Base-by-base conservation (phyloP, 371 early-diverging fungal species). In the Polyrhizophydium stewartii region DNA sequence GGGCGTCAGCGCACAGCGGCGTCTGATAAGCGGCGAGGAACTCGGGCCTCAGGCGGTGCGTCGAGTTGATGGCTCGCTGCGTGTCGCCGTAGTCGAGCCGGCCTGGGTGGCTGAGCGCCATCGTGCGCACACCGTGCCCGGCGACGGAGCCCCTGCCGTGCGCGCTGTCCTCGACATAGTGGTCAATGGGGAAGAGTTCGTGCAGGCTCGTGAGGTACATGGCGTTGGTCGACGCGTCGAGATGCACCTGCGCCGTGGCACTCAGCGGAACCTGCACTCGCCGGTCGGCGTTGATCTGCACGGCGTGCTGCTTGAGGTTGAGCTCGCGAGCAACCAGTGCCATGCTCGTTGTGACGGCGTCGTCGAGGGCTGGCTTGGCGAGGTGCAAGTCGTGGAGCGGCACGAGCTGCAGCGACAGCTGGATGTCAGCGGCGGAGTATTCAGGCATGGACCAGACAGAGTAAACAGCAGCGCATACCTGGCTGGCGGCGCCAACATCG, bases 11-110 rank as follows among this genome's bases (percentile, higher is more conserved):
- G 16, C 51, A 52, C 1, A 77, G 55, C 21, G 61, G 30, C 3
- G 27, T 17, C 27, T 51, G 60, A 58, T 78, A 73, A 0, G 45
- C 32, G 47, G 47, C 43, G 1, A 82, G 37, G 64, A 79, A 78
- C 58, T 82, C 82, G 0, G 80, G 76, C 1, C 82, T 64, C n/a
- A 82, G 60, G 17, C 76, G 60, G 6, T 60, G 63, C 13, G 47
- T 35, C 21, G 31, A 12, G n/a, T 50, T 50, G 51, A 50, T 50
- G 51, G 12, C 9, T 10, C 10, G 9, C 16, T 12, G 10, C 31
- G 51, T 27, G 31, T 50, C 51, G 31, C 51, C 51, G n/a, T 50
- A 27, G 24, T 50, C 25, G 31, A 50, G 51, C n/a, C 24, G 31
- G 31, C 31, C 51, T 16, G 24, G 24, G 25, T 50, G 51, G 51